Base-by-base conservation (phyloP, 106 monocot species). In the Xerophyta viscosa region DNA sequence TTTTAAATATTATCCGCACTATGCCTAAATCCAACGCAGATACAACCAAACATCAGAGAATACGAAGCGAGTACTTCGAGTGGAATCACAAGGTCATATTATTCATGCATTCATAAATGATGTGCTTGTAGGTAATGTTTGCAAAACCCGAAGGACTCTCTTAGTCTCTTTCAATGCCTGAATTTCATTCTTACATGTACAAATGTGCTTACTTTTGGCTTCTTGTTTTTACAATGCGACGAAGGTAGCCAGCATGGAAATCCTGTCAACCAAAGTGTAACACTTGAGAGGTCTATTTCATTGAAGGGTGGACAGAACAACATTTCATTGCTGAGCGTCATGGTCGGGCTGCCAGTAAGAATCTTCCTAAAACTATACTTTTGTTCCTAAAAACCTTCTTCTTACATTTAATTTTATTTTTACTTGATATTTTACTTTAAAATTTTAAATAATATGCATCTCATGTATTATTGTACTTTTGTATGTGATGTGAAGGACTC, bases 271-370 rank as follows among this genome's bases (percentile, higher is more conserved):
- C 29, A 6, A 56, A 41, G 29, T 11, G 39, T 60, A 3, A 28
- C 41, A 41, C 54, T 96, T n/a, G 68, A 69, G 8, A 65, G 53
- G 30, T 45, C 55, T 5, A 68, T 88, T 50, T 41, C 67, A 13
- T 58, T 88, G 31, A 62, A 56, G 47, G 27, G 55, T 60, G 88
- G 84, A 31, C 39, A 61, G 21, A 88, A 96, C 43, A 67, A 67
- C 27, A 88, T 96, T 36, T 84, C 94, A 50, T 70, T 96, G 37
- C 48, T 96, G 45, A 96, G 84, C 56, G 88, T 68, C 26, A 88
- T 96, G 94, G 81, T 88, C 36, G 94, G 94, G 61, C 59, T 69
- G 47, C 84, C 94, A 61, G 93, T 94, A 83, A 53, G 54, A 28
- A 62, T 36, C 2, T 52, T 33, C n/a, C 10, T 36, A 21, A 22